A percentile compares a stretch with the other conserved stretches of the same genome.
Conservation (phyloP, 2,329 filamentous ascomycete genomes). For the Ophiostoma novo-ulmi region DNA sequence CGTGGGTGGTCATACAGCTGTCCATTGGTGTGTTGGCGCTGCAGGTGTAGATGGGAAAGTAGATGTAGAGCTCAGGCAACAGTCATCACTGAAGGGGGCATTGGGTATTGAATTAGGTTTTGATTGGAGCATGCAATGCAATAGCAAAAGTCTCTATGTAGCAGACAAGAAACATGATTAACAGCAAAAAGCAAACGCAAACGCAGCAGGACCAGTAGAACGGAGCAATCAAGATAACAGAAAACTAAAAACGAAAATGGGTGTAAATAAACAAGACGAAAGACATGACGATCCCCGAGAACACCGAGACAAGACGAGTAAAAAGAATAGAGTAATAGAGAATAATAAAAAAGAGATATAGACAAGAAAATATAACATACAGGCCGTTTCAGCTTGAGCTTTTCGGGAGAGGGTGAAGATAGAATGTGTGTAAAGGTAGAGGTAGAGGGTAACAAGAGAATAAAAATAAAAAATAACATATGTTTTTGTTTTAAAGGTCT, state of each 20-base stretch:
- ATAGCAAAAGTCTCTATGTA: not conserved
- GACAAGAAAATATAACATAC: conserved; percentile 13
- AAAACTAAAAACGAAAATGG: not conserved
- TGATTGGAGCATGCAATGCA: not conserved
- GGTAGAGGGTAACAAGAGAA: too few species aligned
- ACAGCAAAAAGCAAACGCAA: not conserved
- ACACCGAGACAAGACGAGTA: not conserved
- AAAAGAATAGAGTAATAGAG: not conserved
- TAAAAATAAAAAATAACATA: not conserved
- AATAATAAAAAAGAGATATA: not conserved
- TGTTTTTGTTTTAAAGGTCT: conserved; percentile 3
- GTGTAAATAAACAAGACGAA: not conserved
- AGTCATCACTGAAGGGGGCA: not conserved
- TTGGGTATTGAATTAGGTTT: not conserved
- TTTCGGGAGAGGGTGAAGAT: not conserved
- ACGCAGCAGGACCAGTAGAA: not conserved
- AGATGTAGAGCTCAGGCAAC: not conserved
- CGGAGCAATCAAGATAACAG: not conserved
- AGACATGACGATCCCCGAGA: conserved; percentile 1
- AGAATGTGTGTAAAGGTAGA: not conserved
- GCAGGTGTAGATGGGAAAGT: too few species aligned
- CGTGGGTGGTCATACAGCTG: not conserved
- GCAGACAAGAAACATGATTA: not conserved
- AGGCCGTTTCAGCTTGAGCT: not conserved
- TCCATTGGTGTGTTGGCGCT: not conserved